A percentile compares a stretch with the other conserved stretches of the same genome.
phyloP scores from a whole-genome alignment of 176 grass and related monocot species.

The maize (Zea mays) region Zm-B73-REFERENCE-NAM-5.0 NC_050105.1:80576501-80577000 shows the following conservation, averaged over 20 bases:
- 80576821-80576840: neutral
- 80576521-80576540: neutral
- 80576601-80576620: neutral
- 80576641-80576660: neutral
- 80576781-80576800: neutral
- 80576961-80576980: conserved; percentile 31
- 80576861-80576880: too few relatives aligned
- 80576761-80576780: neutral
- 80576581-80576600: neutral
- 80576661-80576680: neutral
- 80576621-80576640: neutral
- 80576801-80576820: neutral
- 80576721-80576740: conserved; percentile 31
- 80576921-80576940: conserved; percentile 30
- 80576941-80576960: conserved; percentile 44
- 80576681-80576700: conserved; percentile 45
- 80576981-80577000: neutral
- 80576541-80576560: neutral
- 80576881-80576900: neutral
- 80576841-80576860: neutral
- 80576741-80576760: conserved; percentile 39
- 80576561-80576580: neutral
- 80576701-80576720: conserved; percentile 17
- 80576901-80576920: conserved; percentile 30
- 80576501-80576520: neutral